A percentile compares a stretch with the other conserved stretches of the same genome.
Evolutionary conservation across 257 asterid species (phyloP).

Genomic region (Eucommia ulmoides): DNA sequence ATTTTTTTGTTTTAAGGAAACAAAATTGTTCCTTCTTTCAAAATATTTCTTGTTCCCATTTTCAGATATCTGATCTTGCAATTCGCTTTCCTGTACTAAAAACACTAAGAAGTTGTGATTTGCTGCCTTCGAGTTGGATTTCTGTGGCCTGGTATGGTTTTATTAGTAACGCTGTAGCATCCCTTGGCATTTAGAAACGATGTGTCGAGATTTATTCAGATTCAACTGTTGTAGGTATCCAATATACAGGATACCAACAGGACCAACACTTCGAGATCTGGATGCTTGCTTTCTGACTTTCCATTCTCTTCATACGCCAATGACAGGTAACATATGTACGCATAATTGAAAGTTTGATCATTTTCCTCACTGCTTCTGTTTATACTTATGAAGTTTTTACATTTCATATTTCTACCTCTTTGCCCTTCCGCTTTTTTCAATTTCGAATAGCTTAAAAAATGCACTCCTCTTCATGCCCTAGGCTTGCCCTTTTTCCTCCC

Average conservation of each 20-base stretch:
- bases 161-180: neutral
- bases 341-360: too few relatives aligned
- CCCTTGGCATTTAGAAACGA: neutral
- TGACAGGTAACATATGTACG: constrained; percentile 59
- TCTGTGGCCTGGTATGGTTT: constrained; percentile 80
- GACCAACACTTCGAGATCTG: constrained; percentile 72
- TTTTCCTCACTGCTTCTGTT: too few relatives aligned
- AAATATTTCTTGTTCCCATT: neutral
- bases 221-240: constrained; percentile 56
- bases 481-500: too few relatives aligned
- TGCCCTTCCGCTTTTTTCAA: too few relatives aligned
- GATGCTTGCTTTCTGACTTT: constrained; percentile 92
- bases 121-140: constrained; percentile 80
- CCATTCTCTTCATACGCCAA: constrained; percentile 80
- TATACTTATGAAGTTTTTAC: too few relatives aligned
- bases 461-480: too few relatives aligned
- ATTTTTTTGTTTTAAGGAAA: neutral
- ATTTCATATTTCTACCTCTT: too few relatives aligned
- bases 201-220: neutral
- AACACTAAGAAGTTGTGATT: constrained; percentile 75
- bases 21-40: neutral
- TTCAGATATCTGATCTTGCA: constrained; percentile 63
- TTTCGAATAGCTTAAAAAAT: too few relatives aligned
- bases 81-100: constrained; percentile 55
- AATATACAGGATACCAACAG: constrained; percentile 84